Evolutionary conservation across 768 basidiomycete genomes (phyloP).

Genomic region (Astraeus odoratus): DNA sequence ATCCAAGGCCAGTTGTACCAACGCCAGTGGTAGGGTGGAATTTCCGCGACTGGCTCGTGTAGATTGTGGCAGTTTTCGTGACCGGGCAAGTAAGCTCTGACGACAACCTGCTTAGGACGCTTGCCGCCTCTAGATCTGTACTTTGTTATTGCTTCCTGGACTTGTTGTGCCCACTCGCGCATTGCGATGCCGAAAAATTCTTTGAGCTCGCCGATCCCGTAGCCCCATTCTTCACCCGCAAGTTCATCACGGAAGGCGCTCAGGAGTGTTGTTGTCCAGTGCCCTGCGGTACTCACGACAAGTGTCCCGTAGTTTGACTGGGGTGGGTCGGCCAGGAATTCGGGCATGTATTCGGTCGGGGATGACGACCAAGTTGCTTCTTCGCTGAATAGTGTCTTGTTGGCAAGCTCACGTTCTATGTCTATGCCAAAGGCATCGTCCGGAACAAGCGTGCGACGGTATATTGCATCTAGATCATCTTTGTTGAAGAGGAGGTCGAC

Average conservation of each 20-base stretch:
- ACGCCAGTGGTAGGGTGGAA: constrained; percentile 36
- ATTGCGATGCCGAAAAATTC: constrained; percentile 54
- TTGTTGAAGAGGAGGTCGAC: constrained; percentile 51
- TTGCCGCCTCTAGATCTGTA: constrained; percentile 24
- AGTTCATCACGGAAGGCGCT: constrained; percentile 31
- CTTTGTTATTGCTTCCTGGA: constrained; percentile 39
- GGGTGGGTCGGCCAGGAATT: constrained; percentile 41
- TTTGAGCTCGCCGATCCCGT: constrained; percentile 49
- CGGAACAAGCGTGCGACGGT: constrained; percentile 22
- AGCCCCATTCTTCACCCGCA: constrained; percentile 28
- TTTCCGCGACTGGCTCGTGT: constrained; percentile 38
- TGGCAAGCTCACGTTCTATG: constrained; percentile 7
- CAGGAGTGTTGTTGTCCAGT: constrained; percentile 60
- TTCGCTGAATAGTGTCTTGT: constrained; percentile 46
- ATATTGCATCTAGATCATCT: constrained; percentile 41
- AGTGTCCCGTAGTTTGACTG: constrained; percentile 52
- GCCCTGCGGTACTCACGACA: constrained; percentile 58
- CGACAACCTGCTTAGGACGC: constrained; percentile 39
- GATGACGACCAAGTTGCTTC: constrained; percentile 50
- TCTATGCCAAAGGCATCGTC: constrained; percentile 7
- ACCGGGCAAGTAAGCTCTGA: constrained; percentile 56
- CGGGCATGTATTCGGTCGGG: constrained; percentile 44
- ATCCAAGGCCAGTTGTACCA: constrained; percentile 68
- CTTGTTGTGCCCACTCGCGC: constrained; percentile 44
- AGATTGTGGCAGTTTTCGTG: constrained; percentile 57